A percentile compares a stretch with the other conserved stretches of the same genome.
Evolutionary conservation across 108 stramenopile genomes (phyloP).

Genomic region (Fistulifera pelliculosa): DNA sequence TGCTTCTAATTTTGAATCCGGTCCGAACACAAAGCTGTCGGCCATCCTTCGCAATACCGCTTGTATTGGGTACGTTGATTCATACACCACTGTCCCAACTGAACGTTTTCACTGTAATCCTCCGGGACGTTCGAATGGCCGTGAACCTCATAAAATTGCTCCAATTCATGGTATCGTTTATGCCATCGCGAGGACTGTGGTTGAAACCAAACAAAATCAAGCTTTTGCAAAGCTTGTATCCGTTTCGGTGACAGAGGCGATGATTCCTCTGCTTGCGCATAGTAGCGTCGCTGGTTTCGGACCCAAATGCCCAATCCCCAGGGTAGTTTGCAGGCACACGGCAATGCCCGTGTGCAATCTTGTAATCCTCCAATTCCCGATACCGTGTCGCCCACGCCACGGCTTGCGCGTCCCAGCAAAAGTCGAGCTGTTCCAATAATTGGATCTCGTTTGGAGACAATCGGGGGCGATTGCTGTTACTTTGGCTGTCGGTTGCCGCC

Average conservation of each 20-base stretch:
- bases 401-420: slow-evolving; percentile 22
- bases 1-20: slow-evolving; percentile 32
- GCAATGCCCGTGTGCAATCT: slow-evolving; percentile 19
- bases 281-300: slow-evolving; percentile 32
- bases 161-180: slow-evolving; percentile 18
- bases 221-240: slow-evolving; percentile 15
- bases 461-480: background rate
- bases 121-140: slow-evolving; percentile 45
- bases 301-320: slow-evolving; percentile 26
- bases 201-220: slow-evolving; percentile 22
- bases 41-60: slow-evolving; percentile 14
- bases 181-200: slow-evolving; percentile 22
- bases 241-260: slow-evolving; percentile 22
- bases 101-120: slow-evolving; percentile 19
- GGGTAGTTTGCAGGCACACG: slow-evolving; percentile 14
- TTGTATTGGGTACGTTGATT: slow-evolving; percentile 39
- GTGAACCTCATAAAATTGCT: slow-evolving; percentile 14
- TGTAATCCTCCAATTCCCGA: slow-evolving; percentile 21
- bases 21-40: slow-evolving; percentile 17
- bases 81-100: slow-evolving; percentile 43
- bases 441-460: background rate
- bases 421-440: slow-evolving; percentile 4
- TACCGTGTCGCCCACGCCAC: slow-evolving; percentile 29
- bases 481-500: background rate
- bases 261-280: slow-evolving; percentile 8